phyloP scores from a whole-genome alignment of 2,329 filamentous ascomycete genomes.

The Gaeumannomyces tritici region DNA sequence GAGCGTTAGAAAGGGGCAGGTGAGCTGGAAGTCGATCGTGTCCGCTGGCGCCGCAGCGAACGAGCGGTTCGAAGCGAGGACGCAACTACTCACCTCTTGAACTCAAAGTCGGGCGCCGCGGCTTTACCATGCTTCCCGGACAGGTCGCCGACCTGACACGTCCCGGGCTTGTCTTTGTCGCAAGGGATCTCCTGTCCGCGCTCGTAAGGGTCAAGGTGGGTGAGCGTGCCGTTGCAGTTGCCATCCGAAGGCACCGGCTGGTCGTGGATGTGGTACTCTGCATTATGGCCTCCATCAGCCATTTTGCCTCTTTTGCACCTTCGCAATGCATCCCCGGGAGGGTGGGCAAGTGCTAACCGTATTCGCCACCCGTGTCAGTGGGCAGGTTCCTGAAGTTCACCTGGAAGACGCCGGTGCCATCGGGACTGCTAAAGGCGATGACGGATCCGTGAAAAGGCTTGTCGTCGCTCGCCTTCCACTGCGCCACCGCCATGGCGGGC shows the following conservation, averaged over 20 bases:
- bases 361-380: constrained; percentile 17
- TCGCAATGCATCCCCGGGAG: not conserved
- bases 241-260: constrained; percentile 52
- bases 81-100: constrained; percentile 12
- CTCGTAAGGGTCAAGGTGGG: constrained; percentile 63
- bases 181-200: constrained; percentile 55
- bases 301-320: not conserved
- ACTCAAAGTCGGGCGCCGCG: constrained; percentile 9
- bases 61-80: no score
- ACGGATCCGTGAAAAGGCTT: constrained; percentile 4
- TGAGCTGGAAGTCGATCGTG: no score
- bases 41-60: no score
- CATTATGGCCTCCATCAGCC: not conserved
- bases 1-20: no score
- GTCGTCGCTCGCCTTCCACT: not conserved
- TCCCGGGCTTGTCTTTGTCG: constrained; percentile 42
- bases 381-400: constrained; percentile 21
- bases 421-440: constrained; percentile 9
- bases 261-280: constrained; percentile 67
- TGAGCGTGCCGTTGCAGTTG: constrained; percentile 60
- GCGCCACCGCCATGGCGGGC: not conserved
- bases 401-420: constrained; percentile 20
- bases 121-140: constrained; percentile 64
- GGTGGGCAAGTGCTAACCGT: constrained; percentile 14
- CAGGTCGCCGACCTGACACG: constrained; percentile 70